Percentiles rank a stretch among this genome's conserved stretches.
These are phyloP conservation scores for Skeletonema potamos DNA, from an alignment of 108 stramenopile genomes.

Conservation along the genomic window DNA sequence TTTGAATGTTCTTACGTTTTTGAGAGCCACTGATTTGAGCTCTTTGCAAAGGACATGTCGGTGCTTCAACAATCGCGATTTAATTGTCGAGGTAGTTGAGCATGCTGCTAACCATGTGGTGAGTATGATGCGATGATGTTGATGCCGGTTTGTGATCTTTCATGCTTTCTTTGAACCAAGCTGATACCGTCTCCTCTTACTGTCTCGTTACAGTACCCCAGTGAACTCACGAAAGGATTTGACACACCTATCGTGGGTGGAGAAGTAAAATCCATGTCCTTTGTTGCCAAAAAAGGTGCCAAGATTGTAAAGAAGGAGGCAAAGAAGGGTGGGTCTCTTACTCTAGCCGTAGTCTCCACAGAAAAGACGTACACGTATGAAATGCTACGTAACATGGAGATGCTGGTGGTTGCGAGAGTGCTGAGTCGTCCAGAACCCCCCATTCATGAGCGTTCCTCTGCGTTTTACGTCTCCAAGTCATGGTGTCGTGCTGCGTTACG, in stretches of 20 bases:
- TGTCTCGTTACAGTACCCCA: constrained; percentile 71
- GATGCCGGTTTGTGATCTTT: too few species aligned
- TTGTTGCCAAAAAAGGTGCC: constrained; percentile 33
- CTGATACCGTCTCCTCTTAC: background rate
- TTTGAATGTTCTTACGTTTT: constrained; percentile 74
- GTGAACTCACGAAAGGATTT: constrained; percentile 67
- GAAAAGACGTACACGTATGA: constrained; percentile 61
- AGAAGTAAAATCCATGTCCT: constrained; percentile 40
- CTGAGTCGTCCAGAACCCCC: constrained; percentile 79
- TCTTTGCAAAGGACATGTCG: constrained; percentile 69
- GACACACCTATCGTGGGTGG: constrained; percentile 50
- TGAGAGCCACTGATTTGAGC: constrained; percentile 81
- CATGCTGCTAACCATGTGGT: constrained; percentile 61
- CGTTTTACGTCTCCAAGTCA: constrained; percentile 80
- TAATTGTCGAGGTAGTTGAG: constrained; percentile 62
- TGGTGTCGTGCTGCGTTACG: constrained; percentile 85
- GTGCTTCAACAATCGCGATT: constrained; percentile 59
- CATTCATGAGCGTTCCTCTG: constrained; percentile 33
- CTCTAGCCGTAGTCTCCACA: background rate
- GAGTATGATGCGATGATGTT: constrained; percentile 3
- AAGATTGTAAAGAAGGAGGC: constrained; percentile 14
- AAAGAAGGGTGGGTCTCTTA: constrained; percentile 1
- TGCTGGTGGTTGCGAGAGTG: constrained; percentile 85
- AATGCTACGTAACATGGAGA: constrained; percentile 85
- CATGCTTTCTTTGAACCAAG: too few species aligned